Base-by-base conservation (phyloP, 495 filamentous ascomycete genomes). In the Penicillium silybi region DNA sequence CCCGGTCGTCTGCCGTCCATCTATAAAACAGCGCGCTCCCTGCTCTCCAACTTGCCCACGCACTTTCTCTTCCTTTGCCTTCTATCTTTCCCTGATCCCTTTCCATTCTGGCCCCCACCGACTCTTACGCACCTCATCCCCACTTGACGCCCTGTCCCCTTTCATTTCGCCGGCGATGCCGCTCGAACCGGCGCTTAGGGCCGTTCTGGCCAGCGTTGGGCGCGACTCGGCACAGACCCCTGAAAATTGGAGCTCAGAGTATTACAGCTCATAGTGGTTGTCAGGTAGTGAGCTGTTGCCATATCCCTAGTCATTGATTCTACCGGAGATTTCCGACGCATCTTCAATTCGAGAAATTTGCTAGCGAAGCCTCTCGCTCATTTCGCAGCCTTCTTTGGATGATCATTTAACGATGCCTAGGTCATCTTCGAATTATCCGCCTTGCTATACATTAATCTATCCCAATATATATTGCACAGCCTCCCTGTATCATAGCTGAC, bases 51-150 rank as follows among this genome's bases (percentile, higher is more conserved):
- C 18, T 34, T 29, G 23, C 16, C 44, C 15, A 46, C 44, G 44
- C 44, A 46, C 44, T 35, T 46, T 45, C 44, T 46, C 44, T 46
- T 46, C 44, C 35, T 18, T 46, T 46, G 20, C 44, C 44, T 37
- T 10, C 15, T 35, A 3, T 13, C 2, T 16, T 18, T 9, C n/a
- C 44, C 29, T 22, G 15, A 34, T 19, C 41, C 41, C 41, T 44
- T 44, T 44, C 23, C 19, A 15, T 46, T 46, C 16, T 19, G 11
- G 44, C 44, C 44, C 44, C 44, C 19, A 46, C n/a, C 13, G 16
- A n/a, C 26, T 15, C 23, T 3, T 26, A 4, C 41, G 41, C 16
- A 15, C 20, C 35, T 2, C 11, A 16, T 29, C n/a, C 35, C n/a
- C 11, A 35, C 44, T 35, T 35, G 41, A 46, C 29, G 29, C 44